phyloP scores from a whole-genome alignment of 2,329 filamentous ascomycete genomes.

The Fusarium vanettenii region DNA sequence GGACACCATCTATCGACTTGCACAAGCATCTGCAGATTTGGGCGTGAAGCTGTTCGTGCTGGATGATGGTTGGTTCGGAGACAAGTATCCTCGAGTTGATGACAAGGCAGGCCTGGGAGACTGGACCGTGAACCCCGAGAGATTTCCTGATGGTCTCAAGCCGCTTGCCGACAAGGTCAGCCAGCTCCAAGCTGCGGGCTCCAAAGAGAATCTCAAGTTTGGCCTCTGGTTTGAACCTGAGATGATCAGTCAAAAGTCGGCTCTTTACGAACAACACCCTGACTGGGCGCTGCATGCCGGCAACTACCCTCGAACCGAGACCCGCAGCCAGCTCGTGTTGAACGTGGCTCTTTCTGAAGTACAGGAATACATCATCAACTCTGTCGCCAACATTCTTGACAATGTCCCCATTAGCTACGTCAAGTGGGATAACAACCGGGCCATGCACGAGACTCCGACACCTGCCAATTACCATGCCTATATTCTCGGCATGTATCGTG shows the following conservation, averaged over 20 bases:
- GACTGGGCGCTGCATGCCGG: slow-evolving; percentile 73
- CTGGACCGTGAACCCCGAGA: slow-evolving; percentile 68
- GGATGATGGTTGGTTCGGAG: slow-evolving; percentile 76
- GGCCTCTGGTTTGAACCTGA: slow-evolving; percentile 77
- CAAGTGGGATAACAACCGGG: slow-evolving; percentile 77
- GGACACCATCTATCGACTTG: slow-evolving; percentile 65
- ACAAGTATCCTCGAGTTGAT: slow-evolving; percentile 66
- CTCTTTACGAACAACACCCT: slow-evolving; percentile 69
- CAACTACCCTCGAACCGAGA: slow-evolving; percentile 65
- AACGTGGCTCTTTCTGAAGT: slow-evolving; percentile 71
- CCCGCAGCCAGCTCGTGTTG: slow-evolving; percentile 69
- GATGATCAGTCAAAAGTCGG: slow-evolving; percentile 74
- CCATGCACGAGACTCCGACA: slow-evolving; percentile 68
- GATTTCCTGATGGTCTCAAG: slow-evolving; percentile 68
- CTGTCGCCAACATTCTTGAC: slow-evolving; percentile 65
- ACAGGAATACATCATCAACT: slow-evolving; percentile 70
- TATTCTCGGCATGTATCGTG: slow-evolving; percentile 72
- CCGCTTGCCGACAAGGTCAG: slow-evolving; percentile 64
- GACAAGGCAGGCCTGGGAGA: slow-evolving; percentile 71
- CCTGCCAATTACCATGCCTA: slow-evolving; percentile 68
- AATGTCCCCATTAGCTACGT: slow-evolving; percentile 68
- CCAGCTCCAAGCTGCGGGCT: slow-evolving; percentile 59
- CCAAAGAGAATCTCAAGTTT: slow-evolving; percentile 63
- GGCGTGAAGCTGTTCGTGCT: slow-evolving; percentile 73
- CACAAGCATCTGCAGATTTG: slow-evolving; percentile 66